phyloP scores from a whole-genome alignment of 371 early-diverging fungal genomes.

The Mortierella sp. region DNA sequence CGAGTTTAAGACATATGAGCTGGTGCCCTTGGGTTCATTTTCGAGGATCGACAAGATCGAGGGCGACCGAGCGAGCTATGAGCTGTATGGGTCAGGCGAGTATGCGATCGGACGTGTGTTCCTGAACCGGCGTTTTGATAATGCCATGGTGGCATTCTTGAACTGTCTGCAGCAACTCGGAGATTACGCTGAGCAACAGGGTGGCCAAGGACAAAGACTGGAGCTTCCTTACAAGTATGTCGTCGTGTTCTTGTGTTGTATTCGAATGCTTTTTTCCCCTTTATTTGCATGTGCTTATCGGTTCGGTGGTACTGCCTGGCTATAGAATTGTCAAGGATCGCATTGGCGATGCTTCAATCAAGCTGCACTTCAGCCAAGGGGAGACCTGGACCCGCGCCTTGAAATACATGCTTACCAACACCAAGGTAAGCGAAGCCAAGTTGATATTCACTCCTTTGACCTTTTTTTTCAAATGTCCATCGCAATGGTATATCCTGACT shows the following conservation, averaged over 20 bases:
- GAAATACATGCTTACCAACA: conserved; percentile 88
- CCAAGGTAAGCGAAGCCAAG: conserved; percentile 79
- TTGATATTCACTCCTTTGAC: too few species aligned
- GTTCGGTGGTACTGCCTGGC: background rate
- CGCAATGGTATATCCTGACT: background rate
- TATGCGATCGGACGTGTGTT: conserved; percentile 87
- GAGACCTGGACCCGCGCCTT: conserved; percentile 94
- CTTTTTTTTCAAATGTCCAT: too few species aligned
- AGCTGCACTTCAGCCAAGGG: conserved; percentile 89
- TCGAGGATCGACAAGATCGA: conserved; percentile 90
- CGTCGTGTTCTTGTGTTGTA: background rate
- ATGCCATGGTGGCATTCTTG: conserved; percentile 90
- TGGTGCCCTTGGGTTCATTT: conserved; percentile 94
- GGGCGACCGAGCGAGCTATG: conserved; percentile 82
- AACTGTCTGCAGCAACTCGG: conserved; percentile 91
- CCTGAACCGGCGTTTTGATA: conserved; percentile 89
- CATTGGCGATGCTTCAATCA: conserved; percentile 89
- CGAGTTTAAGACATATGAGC: conserved; percentile 83
- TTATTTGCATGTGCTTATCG: background rate
- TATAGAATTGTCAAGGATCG: conserved; percentile 87
- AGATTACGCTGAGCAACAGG: conserved; percentile 81
- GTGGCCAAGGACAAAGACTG: conserved; percentile 78
- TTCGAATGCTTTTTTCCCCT: background rate
- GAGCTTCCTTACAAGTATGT: conserved; percentile 83
- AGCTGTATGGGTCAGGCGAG: conserved; percentile 93